Percentiles rank a stretch among this genome's conserved stretches.
These are phyloP conservation scores for Periconia sp. DNA, from an alignment of 2,329 filamentous ascomycete genomes.

Conservation along the genomic window DNA sequence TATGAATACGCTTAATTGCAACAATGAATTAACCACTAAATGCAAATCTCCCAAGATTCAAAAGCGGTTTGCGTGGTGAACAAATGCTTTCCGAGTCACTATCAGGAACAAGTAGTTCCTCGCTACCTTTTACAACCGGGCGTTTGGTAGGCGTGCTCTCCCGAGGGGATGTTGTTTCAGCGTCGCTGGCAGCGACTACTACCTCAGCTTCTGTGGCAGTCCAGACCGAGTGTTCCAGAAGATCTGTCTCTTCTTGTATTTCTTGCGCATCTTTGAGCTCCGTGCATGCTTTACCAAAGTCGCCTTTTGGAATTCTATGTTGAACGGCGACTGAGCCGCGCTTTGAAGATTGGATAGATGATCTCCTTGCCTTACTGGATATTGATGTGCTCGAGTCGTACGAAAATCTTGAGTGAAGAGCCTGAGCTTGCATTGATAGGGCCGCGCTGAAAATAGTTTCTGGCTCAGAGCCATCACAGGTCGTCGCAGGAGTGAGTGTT, in stretches of 20 bases:
- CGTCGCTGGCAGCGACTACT: conserved; percentile 35
- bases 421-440: conserved; percentile 35
- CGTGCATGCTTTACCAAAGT: too few species aligned
- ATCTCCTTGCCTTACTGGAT: not conserved
- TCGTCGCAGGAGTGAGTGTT: conserved; percentile 40
- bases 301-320: too few species aligned
- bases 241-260: conserved; percentile 10
- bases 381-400: conserved; percentile 21
- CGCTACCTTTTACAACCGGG: conserved; percentile 49
- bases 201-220: conserved; percentile 36
- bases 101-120: conserved; percentile 54
- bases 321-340: not conserved
- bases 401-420: conserved; percentile 38
- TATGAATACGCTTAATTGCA: conserved; percentile 6
- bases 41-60: conserved; percentile 50
- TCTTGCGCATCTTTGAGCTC: too few species aligned
- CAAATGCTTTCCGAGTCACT: conserved; percentile 49
- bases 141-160: conserved; percentile 24
- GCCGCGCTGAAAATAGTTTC: conserved; percentile 32
- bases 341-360: not conserved
- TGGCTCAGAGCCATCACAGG: conserved; percentile 33
- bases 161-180: conserved; percentile 21
- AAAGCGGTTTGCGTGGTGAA: conserved; percentile 40
- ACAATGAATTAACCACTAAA: conserved; percentile 29
- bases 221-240: conserved; percentile 34